Evolutionary conservation across 192 early-diverging fungal genomes (phyloP), one percentile per base, ranked within the genome.

Genomic region (Dissophora ornata): DNA sequence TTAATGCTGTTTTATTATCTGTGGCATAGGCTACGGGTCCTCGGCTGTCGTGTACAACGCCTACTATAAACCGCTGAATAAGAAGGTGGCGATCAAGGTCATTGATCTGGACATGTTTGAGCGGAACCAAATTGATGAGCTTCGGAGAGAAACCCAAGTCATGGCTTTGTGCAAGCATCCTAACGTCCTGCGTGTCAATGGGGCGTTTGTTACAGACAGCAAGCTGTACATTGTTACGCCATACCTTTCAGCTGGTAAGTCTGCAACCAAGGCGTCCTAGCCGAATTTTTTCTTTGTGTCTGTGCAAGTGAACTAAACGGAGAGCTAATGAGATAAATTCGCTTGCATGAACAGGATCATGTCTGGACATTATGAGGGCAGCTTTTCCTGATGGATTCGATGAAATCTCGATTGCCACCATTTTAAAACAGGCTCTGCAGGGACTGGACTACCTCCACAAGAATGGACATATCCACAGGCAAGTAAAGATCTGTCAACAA

Each of bases 91-190:
- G 13, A 85, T 95, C 45, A 96, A 96, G 64, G 88, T 94, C 60
- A 95, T 96, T 81, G 93, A 96, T 71, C 77, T 96, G 70, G 94
- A 96, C 71, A 88, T 88, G 84, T 96, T 96, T 89, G 93, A 95
- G 67, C 80, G 94, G 19, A 92, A 93, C 69, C 94, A 96, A 79
- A 96, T 96, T 71, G 94, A 96, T 71, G 94, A 96, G 81, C 84
- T 96, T 32, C 69, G 94, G 28, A 64, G 93, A 63, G 94, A 96
- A 80, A 94, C 94, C 24, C 88, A 91, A 44, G 88, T 93, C 49
- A 96, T 96, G 94, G 87, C 88, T 5, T 62, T 96, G 30, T 94
- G 90, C 33, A 93, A 92, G 52, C 94, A 96, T 67, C 87, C 88
- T 12, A 94, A 96, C 62, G 87, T 96, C 19, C 78, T 96, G 30